These are phyloP conservation scores for Rhizomucor miehei DNA, from an alignment of 371 early-diverging fungal species.

Conservation along the genomic window DNA sequence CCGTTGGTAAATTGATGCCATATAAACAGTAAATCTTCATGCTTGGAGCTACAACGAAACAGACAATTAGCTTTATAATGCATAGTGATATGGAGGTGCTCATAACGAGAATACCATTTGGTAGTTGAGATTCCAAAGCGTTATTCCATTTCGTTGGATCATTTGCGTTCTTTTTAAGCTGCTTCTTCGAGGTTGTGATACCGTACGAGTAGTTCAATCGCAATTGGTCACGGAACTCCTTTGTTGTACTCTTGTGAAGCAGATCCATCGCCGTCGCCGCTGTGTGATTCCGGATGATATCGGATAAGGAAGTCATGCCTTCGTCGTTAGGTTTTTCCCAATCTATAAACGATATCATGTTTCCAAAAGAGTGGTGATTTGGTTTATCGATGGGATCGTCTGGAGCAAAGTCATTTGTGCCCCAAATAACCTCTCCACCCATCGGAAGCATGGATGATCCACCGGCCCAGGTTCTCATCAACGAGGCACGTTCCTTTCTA, in stretches of 20 bases:
- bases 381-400: constrained; percentile 47
- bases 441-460: constrained; percentile 79
- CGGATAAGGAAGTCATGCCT: background rate
- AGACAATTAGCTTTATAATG: too few relatives aligned
- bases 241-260: constrained; percentile 48
- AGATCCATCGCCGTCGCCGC: constrained; percentile 55
- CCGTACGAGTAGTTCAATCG: constrained; percentile 66
- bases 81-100: too few relatives aligned
- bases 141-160: constrained; percentile 82
- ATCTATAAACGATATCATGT: constrained; percentile 38
- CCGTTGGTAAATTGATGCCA: constrained; percentile 78
- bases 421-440: constrained; percentile 88
- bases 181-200: constrained; percentile 50
- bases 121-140: constrained; percentile 81
- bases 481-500: constrained; percentile 66
- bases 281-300: constrained; percentile 44
- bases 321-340: constrained; percentile 54
- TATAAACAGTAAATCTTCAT: constrained; percentile 85
- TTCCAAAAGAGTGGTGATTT: constrained; percentile 33
- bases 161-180: constrained; percentile 46
- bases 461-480: constrained; percentile 89
- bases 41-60: constrained; percentile 44
- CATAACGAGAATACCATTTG: too few relatives aligned
- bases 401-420: constrained; percentile 59
- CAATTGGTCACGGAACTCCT: constrained; percentile 50